A percentile compares a stretch with the other conserved stretches of the same genome.
phyloP scores from a whole-genome alignment of 2,329 filamentous ascomycete genomes.

The Lachnellula subtilissima region DNA sequence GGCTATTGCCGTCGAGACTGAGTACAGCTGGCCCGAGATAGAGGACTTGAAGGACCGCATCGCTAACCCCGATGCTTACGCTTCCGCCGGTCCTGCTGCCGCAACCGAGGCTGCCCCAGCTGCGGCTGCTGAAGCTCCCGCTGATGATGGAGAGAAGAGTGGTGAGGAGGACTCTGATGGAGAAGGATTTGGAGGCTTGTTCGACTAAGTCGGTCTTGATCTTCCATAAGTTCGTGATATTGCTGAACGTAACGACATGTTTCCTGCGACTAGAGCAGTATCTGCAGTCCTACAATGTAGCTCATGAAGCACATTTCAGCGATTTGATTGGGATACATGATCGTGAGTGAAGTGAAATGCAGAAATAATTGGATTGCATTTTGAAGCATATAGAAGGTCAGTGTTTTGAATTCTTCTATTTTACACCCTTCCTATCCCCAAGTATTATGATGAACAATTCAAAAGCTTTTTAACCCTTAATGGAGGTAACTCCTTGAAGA shows the following conservation, averaged over 20 bases:
- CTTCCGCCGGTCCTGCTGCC: conserved; percentile 70
- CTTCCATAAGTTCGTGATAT: conserved; percentile 19
- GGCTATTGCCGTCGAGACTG: conserved; percentile 82
- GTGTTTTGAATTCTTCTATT: conserved; percentile 14
- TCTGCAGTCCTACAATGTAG: conserved; percentile 25
- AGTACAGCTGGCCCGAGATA: conserved; percentile 92
- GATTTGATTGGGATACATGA: neutral
- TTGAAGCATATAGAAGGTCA: conserved; percentile 18
- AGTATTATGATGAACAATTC: conserved; percentile 33
- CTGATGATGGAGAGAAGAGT: conserved; percentile 53
- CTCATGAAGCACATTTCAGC: conserved; percentile 15
- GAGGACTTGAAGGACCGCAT: conserved; percentile 99
- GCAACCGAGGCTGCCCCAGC: conserved; percentile 49
- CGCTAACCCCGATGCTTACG: conserved; percentile 97
- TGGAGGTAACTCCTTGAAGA: conserved; percentile 33
- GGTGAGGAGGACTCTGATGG: conserved; percentile 62
- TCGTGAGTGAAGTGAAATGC: conserved; percentile 10
- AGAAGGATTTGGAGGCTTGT: conserved; percentile 71
- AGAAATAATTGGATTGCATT: neutral
- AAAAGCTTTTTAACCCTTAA: conserved; percentile 39
- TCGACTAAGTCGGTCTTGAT: conserved; percentile 47
- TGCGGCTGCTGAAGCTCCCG: conserved; percentile 50
- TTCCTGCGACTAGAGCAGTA: conserved; percentile 16
- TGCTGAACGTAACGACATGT: conserved; percentile 18
- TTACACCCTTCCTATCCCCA: conserved; percentile 1